Base-by-base conservation (phyloP, 441 rosid species). In the Arabidopsis lyrata region DNA sequence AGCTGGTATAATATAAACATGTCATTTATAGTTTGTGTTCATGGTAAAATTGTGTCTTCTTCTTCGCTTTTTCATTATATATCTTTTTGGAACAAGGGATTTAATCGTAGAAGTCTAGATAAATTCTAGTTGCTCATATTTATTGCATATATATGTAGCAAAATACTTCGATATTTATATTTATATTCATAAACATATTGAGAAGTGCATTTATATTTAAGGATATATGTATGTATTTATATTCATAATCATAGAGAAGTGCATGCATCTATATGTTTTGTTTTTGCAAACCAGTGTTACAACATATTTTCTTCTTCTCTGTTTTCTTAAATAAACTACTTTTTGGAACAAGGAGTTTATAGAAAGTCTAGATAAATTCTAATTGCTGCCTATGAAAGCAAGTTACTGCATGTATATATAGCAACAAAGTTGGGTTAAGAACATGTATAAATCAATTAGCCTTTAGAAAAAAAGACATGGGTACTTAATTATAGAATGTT, bases 1-100 rank as follows among this genome's bases (percentile, higher is more conserved):
- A 72, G 87, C 87, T 13, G 85, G 87, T 81, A 67, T 66, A 3
- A 42, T 47, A 56, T 29, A 29, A 29, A 29, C 31, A 29, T 29
- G 31, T 29, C 31, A 29, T 29, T 29, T 4, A 29, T 29, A 29
- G 31, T 29, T 29, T 29, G 31, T 29, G 31, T 4, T 29, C 31
- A 29, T 29, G 4, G 27, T 29, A 4, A 29, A 29, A 29, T 29
- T 29, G 31, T 29, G 31, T 29, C 31, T 29, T 29, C 31, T 29
- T 29, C 31, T 29, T 3, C 31, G 4, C 31, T 29, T 29, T 29
- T 29, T 29, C 31, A 29, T 29, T 29, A 29, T 5, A 29, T 29
- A 29, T 29, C 0, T 29, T 3, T 29, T 29, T 29, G 31, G 31
- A 29, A 29, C 31, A 29, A 29, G 31, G 31, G 31, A 29, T 29